phyloP scores from a whole-genome alignment of 2,329 filamentous ascomycete species.

The Peltaster fructicola region DNA sequence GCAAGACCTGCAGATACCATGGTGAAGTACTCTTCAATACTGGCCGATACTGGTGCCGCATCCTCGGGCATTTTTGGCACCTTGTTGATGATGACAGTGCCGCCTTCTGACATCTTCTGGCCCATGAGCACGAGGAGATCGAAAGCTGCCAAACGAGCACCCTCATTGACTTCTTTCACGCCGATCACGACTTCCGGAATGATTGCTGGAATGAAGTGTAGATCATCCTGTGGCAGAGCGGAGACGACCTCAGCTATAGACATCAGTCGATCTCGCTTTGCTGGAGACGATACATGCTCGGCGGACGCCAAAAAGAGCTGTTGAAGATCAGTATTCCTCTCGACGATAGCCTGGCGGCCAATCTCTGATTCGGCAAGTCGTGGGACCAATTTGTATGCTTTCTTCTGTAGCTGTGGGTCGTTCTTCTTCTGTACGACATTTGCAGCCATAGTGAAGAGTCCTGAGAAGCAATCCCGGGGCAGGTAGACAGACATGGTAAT shows the following conservation, averaged over 20 bases:
- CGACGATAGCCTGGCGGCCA: conserved; percentile 56
- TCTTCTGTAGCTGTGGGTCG: conserved; percentile 92
- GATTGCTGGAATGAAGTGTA: conserved; percentile 85
- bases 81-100: conserved; percentile 66
- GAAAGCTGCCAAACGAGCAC: conserved; percentile 75
- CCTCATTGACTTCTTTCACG: conserved; percentile 95
- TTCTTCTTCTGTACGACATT: conserved; percentile 64
- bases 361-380: conserved; percentile 66
- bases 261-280: conserved; percentile 67
- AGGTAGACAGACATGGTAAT: conserved; percentile 93
- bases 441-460: conserved; percentile 73
- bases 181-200: conserved; percentile 89
- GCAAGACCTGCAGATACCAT: conserved; percentile 96
- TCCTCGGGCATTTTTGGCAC: conserved; percentile 70
- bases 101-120: conserved; percentile 58
- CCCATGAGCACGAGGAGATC: conserved; percentile 80
- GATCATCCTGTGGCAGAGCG: conserved; percentile 55
- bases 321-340: conserved; percentile 65
- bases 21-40: conserved; percentile 87
- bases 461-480: conserved; percentile 65
- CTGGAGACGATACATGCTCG: conserved; percentile 72
- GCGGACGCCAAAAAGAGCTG: conserved; percentile 60
- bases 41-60: conserved; percentile 59
- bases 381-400: conserved; percentile 95
- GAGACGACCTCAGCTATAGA: conserved; percentile 69